phyloP scores from a whole-genome alignment of 148 eudicot genomes.

The Bassia scoparia region DNA sequence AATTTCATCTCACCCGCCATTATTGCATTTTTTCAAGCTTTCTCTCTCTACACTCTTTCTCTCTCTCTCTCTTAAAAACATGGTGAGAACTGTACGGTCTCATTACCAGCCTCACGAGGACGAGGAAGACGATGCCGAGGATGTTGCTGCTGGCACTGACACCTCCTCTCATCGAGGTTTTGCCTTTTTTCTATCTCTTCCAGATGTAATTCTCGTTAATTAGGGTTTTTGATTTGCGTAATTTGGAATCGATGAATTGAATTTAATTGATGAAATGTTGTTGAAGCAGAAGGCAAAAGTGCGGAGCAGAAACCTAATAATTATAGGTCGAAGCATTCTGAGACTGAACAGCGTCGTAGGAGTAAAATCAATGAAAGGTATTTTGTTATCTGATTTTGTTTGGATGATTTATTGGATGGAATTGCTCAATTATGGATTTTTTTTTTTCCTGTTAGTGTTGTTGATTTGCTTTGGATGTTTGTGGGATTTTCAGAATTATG shows the following conservation, averaged over 20 bases:
- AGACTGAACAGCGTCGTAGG: slow-evolving; percentile 91
- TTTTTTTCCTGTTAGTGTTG: neutral
- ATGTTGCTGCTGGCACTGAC: slow-evolving; percentile 41
- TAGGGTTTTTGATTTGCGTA: neutral
- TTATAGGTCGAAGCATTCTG: slow-evolving; percentile 81
- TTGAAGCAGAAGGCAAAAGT: slow-evolving; percentile 46
- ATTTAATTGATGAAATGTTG: slow-evolving; percentile 11
- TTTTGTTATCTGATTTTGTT: neutral
- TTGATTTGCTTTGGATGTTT: neutral
- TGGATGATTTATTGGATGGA: neutral
- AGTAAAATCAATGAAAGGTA: slow-evolving; percentile 91
- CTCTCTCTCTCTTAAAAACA: slow-evolving; percentile 1
- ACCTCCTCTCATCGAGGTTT: slow-evolving; percentile 59
- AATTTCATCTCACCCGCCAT: slow-evolving; percentile 24
- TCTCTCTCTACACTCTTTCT: slow-evolving; percentile 7
- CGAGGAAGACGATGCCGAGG: slow-evolving; percentile 58
- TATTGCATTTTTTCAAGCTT: slow-evolving; percentile 16
- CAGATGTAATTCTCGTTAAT: neutral
- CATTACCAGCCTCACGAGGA: slow-evolving; percentile 28
- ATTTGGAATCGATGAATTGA: slow-evolving; percentile 1
- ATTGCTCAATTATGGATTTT: neutral
- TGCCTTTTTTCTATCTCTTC: slow-evolving; percentile 1
- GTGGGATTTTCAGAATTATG: too few species aligned
- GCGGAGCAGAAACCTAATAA: slow-evolving; percentile 46
- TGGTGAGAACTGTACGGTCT: slow-evolving; percentile 41